Conservation (phyloP, 2,329 filamentous ascomycete genomes). For the Cordyceps militaris region DNA sequence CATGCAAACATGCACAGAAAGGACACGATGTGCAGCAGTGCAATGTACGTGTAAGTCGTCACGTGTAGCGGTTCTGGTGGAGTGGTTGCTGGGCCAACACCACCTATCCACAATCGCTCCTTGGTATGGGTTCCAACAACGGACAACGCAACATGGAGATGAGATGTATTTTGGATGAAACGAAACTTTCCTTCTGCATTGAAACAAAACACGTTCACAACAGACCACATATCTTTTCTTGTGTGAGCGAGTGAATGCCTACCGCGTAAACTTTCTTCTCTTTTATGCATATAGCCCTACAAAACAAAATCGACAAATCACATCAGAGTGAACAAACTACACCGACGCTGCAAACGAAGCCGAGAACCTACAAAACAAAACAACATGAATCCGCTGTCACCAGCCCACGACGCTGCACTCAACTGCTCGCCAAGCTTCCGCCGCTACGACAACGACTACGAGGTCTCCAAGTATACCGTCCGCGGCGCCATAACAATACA, state of each 20-base stretch:
- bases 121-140: neutral
- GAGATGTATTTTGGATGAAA: neutral
- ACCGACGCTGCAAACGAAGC: neutral
- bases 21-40: neutral
- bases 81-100: conserved; percentile 11
- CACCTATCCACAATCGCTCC: neutral
- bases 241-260: neutral
- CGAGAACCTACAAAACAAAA: neutral
- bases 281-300: neutral
- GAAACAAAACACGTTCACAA: neutral
- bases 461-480: conserved; percentile 24
- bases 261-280: neutral
- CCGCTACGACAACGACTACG: conserved; percentile 26
- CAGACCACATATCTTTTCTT: neutral
- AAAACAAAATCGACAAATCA: neutral
- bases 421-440: conserved; percentile 27
- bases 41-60: neutral
- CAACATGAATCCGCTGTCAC: conserved; percentile 35
- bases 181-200: neutral
- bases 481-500: conserved; percentile 5
- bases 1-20: neutral
- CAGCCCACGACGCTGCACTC: conserved; percentile 30
- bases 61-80: neutral
- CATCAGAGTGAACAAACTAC: neutral
- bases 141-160: neutral